phyloP scores from a whole-genome alignment of 139 green algal species.

The Deuterostichococcus epilithicus region DNA sequence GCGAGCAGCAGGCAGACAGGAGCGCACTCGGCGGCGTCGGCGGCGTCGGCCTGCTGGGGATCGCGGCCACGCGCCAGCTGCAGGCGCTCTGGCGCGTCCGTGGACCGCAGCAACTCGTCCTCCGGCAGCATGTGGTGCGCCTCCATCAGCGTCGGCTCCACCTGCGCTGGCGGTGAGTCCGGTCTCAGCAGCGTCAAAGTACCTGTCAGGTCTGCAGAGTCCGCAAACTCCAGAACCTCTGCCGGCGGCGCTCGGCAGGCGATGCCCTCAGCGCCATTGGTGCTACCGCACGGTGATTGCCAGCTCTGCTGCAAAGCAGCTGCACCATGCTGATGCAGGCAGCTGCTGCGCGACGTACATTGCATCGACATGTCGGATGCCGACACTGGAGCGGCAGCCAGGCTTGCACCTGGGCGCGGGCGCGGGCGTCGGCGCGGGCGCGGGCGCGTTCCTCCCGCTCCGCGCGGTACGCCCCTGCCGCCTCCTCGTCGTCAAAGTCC shows the following conservation, averaged over 20 bases:
- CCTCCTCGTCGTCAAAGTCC: conserved; percentile 42
- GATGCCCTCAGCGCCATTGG: too few relatives aligned
- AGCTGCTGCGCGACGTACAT: too few relatives aligned
- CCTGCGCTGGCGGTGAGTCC: not conserved
- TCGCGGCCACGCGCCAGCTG: conserved; percentile 52
- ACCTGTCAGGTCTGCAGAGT: too few relatives aligned
- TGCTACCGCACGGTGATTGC: too few relatives aligned
- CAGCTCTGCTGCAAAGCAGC: too few relatives aligned
- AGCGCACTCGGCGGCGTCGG: not conserved
- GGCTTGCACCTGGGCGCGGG: not conserved
- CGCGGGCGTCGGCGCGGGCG: not conserved
- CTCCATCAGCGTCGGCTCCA: conserved; percentile 77
- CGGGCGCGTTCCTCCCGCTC: not conserved
- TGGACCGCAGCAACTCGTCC: conserved; percentile 72
- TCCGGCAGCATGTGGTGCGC: conserved; percentile 64
- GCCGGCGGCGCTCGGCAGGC: too few relatives aligned
- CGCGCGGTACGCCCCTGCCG: conserved; percentile 28
- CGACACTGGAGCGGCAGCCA: too few relatives aligned
- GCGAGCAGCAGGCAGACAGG: too few relatives aligned
- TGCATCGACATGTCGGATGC: too few relatives aligned
- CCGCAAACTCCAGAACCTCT: too few relatives aligned
- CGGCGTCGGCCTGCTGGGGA: not conserved
- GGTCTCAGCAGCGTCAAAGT: too few relatives aligned
- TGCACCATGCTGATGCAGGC: too few relatives aligned
- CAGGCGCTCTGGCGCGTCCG: conserved; percentile 80